phyloP scores from a whole-genome alignment of 495 filamentous ascomycete species.

The Chaetomium tenue region DNA sequence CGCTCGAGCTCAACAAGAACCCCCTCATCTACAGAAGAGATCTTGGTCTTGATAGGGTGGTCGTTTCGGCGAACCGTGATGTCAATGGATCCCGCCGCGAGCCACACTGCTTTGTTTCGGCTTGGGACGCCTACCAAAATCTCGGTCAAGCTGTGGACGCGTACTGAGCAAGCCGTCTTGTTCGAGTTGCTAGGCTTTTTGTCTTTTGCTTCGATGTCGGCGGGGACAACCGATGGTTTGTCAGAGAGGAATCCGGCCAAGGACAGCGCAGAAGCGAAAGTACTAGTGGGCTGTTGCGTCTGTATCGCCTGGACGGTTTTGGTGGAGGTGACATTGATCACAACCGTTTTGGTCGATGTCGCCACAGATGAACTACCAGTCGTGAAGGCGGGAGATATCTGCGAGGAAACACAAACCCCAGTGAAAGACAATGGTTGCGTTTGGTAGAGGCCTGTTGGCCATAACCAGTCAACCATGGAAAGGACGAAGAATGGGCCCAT shows the following conservation, averaged over 20 bases:
- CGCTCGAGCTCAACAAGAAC: conserved; percentile 43
- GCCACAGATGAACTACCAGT: conserved; percentile 23
- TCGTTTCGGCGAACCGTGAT: conserved; percentile 46
- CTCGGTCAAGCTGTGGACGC: conserved; percentile 38
- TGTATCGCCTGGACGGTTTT: conserved; percentile 35
- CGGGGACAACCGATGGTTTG: conserved; percentile 30
- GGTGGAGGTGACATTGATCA: conserved; percentile 41
- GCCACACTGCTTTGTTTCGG: conserved; percentile 41
- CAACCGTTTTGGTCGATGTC: conserved; percentile 39
- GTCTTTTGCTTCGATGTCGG: conserved; percentile 25
- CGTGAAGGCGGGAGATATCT: conserved; percentile 5
- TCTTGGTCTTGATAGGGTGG: conserved; percentile 40
- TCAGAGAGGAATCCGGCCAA: conserved; percentile 44
- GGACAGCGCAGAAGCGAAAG: conserved; percentile 39
- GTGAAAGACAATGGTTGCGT: neutral
- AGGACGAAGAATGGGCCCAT: conserved; percentile 9
- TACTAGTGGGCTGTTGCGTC: conserved; percentile 43
- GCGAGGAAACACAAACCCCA: conserved; percentile 25
- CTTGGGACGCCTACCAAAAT: conserved; percentile 43
- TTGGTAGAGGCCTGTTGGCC: neutral
- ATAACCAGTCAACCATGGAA: neutral
- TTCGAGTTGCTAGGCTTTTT: conserved; percentile 22
- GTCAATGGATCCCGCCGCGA: conserved; percentile 44
- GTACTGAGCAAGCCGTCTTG: conserved; percentile 41
- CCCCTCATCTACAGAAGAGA: conserved; percentile 45